Conservation (phyloP, 2,329 filamentous ascomycete genomes). For the Exophiala sideris region DNA sequence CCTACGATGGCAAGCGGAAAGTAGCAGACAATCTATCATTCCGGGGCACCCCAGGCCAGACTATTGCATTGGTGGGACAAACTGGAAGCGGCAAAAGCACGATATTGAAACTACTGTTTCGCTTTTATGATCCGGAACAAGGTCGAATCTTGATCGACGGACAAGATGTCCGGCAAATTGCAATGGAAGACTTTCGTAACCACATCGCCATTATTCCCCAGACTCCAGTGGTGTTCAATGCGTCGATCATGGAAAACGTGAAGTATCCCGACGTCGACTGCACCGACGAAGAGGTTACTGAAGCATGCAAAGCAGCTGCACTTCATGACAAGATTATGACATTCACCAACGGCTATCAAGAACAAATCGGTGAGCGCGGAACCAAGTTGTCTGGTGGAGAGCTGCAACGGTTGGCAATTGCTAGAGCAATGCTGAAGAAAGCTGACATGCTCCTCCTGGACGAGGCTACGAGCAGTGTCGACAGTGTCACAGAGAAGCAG, state of each 20-base stretch:
- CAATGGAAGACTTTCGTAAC: conserved; percentile 55
- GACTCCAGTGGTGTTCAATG: conserved; percentile 62
- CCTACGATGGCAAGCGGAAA: conserved; percentile 50
- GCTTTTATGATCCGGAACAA: conserved; percentile 52
- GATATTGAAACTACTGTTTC: conserved; percentile 53
- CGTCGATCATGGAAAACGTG: conserved; percentile 62
- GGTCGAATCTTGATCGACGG: conserved; percentile 53
- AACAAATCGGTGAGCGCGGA: conserved; percentile 49
- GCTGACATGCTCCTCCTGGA: conserved; percentile 47
- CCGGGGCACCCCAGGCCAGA: conserved; percentile 47
- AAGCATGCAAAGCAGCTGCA: conserved; percentile 59
- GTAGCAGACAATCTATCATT: conserved; percentile 50
- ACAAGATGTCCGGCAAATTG: conserved; percentile 57
- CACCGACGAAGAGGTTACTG: conserved; percentile 57
- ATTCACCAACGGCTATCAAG: conserved; percentile 54
- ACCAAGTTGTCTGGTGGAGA: conserved; percentile 52
- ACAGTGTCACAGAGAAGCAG: conserved; percentile 43
- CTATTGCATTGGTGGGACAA: conserved; percentile 55
- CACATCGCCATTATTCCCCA: conserved; percentile 64
- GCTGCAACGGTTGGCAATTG: conserved; percentile 49
- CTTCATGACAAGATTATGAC: conserved; percentile 63
- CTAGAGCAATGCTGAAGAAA: conserved; percentile 44
- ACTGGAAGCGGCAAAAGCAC: conserved; percentile 59
- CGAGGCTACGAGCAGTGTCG: conserved; percentile 52
- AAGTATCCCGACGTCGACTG: conserved; percentile 61